Base-by-base conservation (phyloP, 495 filamentous ascomycete genomes). In the Pyrenula massariospora region DNA sequence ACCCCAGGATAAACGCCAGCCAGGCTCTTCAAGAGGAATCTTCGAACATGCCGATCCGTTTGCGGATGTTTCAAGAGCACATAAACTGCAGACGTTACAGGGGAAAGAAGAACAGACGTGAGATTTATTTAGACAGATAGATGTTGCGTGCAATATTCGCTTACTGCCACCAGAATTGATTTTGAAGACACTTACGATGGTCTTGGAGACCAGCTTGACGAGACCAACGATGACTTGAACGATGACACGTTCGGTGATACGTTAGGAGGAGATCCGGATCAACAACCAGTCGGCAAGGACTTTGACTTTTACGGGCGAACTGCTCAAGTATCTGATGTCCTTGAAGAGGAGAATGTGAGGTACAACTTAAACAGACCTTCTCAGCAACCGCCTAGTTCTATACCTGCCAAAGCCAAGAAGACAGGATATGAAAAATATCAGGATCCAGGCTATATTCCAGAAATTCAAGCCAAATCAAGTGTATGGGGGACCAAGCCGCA, bases 161-260 rank as follows among this genome's bases (percentile, higher is more conserved):
- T 42, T 15, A 42, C 31, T 42, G 31, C 2, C 11, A 22, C 50
- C 60, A 87, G 83, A 42, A 81, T 97, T 56, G 90, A 97, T 58
- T 98, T 97, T 61, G 93, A 98, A 61, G 93, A 99, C 63, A 97
- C 93, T 24, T 97, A 99, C 67, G 94, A 99, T 70, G 93, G 93
- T 1, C 76, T 97, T 21, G 93, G 91, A 2, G 88, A 95, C 68
- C 83, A 88, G 66, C 82, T 99, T 25, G 86, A 95, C 62, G 91
- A 97, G 64, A 87, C 89, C 19, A 87, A 91, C 62, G 93, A 99
- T 74, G 89, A 78, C 48, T 89, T 96, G 77, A 99, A 99, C 70
- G 89, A 96, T 63, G 94, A 95, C 67, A 99, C 93, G n/a, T 99
- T 99, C 63, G 93, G 93, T 56, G 74, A 67, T 54, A 77, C 65